Conservation (phyloP, 1,284 basidiomycete genomes). For the Coniferiporia sulphurascens region DNA sequence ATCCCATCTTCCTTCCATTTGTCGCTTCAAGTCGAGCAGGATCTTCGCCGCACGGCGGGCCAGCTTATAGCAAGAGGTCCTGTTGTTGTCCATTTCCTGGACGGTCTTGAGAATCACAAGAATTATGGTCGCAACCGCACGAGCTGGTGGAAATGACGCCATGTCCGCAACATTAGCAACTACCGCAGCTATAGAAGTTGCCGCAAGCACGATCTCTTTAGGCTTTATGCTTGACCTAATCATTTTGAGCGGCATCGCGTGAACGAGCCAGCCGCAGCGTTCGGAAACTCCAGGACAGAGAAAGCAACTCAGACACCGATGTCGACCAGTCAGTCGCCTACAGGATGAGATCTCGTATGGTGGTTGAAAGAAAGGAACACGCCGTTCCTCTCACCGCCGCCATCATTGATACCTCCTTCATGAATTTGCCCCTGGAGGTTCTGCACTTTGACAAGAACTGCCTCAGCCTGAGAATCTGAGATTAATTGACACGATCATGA, state of each 20-base stretch:
- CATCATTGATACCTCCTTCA: too few species aligned
- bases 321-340: too few species aligned
- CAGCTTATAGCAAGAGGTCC: slow-evolving; percentile 37
- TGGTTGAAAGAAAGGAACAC: too few species aligned
- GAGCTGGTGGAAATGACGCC: slow-evolving; percentile 21
- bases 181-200: slow-evolving; percentile 9
- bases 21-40: slow-evolving; percentile 39
- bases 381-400: too few species aligned
- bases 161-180: slow-evolving; percentile 18
- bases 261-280: too few species aligned
- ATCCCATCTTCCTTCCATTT: slow-evolving; percentile 45
- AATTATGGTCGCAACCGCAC: slow-evolving; percentile 21
- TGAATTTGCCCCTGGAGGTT: too few species aligned
- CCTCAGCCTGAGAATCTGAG: too few species aligned
- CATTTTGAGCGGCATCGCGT: not conserved
- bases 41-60: slow-evolving; percentile 42
- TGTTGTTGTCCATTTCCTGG: slow-evolving; percentile 39
- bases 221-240: slow-evolving; percentile 4
- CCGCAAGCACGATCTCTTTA: slow-evolving; percentile 7
- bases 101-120: slow-evolving; percentile 40
- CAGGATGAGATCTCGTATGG: too few species aligned
- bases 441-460: too few species aligned
- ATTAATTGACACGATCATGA: too few species aligned
- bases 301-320: too few species aligned
- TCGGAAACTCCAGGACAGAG: too few species aligned